Evolutionary conservation across 2,329 filamentous ascomycete species (phyloP), one percentile per base, ranked within the genome.

Genomic region (Knufia petricola): DNA sequence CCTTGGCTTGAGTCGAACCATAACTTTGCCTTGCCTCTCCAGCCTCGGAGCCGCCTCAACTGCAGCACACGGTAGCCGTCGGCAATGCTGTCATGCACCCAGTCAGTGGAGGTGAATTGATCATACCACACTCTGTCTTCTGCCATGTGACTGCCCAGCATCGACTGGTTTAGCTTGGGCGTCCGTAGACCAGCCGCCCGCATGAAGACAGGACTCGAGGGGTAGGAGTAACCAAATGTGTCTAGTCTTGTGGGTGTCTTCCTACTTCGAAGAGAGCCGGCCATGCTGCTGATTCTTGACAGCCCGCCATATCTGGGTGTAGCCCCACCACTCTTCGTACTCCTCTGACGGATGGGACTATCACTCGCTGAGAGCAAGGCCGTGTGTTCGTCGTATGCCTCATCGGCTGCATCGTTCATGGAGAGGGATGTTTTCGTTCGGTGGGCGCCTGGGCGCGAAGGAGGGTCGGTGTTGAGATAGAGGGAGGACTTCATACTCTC

Each of bases 61-160:
- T 82, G 82, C 64, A 94, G 92, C 43, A 94, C 81, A 21, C 92
- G 85, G 59, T 88, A 87, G 8, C 89, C 87, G 67, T 96, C 92
- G 60, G 88, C 87, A 58, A 98, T 95, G 64, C 85, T 89, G 66
- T 98, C 92, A 63, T 95, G 90, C 1, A 98, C 89, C 92, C 92
- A 98, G 65, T 98, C 90, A 48, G 87, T 95, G 4, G 87, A 94
- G 4, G 88, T 95, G 61, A 95, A 95, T 67, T 98, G 92, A 70
- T 98, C 92, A 68, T 96, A 96, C 92, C 92, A 96, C 8, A 94
- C 85, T 52, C 92, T 82, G 58, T 96, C 88, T 61, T 95, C 86
- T 44, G 82, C 72, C 58, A 80, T 82, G 8, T 84, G 67, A 3
- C 79, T 82, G 28, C 74, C 69, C 60, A 82, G 85, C 47, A 68